These are phyloP conservation scores for Cryphonectria radicalis DNA, from an alignment of 2,329 filamentous ascomycete species.

Conservation along the genomic window DNA sequence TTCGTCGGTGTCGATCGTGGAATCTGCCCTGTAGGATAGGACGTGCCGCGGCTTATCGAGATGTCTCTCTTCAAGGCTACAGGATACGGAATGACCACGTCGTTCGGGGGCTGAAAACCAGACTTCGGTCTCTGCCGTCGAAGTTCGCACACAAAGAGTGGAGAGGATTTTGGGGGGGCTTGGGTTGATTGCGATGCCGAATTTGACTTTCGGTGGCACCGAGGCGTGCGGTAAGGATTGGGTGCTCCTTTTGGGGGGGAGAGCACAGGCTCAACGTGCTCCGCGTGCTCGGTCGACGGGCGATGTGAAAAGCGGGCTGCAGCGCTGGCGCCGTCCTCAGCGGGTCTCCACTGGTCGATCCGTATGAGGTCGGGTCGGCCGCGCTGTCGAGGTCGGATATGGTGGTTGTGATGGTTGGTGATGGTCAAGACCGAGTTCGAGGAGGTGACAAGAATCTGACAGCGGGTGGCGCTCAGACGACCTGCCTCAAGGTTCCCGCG, in stretches of 20 bases:
- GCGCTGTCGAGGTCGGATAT: constrained; percentile 6
- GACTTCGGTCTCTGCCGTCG: constrained; percentile 20
- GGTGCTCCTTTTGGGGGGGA: constrained; percentile 17
- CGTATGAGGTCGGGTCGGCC: constrained; percentile 16
- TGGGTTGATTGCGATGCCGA: constrained; percentile 21
- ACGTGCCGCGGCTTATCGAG: constrained; percentile 20
- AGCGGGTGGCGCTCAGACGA: constrained; percentile 34
- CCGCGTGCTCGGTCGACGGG: constrained; percentile 11
- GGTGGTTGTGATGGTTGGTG: constrained; percentile 6
- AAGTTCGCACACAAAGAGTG: constrained; percentile 16
- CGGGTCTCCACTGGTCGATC: constrained; percentile 10
- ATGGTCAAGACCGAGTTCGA: constrained; percentile 31
- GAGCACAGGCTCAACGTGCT: constrained; percentile 25
- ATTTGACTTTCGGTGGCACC: constrained; percentile 28
- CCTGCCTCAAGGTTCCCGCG: not conserved
- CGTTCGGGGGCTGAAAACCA: constrained; percentile 23
- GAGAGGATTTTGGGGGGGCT: constrained; percentile 19
- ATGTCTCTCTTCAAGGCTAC: constrained; percentile 14
- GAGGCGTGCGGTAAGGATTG: constrained; percentile 23
- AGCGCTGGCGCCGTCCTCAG: constrained; percentile 12
- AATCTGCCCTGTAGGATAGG: constrained; percentile 12
- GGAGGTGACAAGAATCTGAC: constrained; percentile 34
- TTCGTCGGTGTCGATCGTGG: constrained; percentile 2
- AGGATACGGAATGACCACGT: constrained; percentile 12
- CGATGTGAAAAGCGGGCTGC: constrained; percentile 11